Percentiles rank a stretch among this genome's conserved stretches.
Conservation (phyloP, 805 yeast species). For the Zygotorulaspora chibaensis region DNA sequence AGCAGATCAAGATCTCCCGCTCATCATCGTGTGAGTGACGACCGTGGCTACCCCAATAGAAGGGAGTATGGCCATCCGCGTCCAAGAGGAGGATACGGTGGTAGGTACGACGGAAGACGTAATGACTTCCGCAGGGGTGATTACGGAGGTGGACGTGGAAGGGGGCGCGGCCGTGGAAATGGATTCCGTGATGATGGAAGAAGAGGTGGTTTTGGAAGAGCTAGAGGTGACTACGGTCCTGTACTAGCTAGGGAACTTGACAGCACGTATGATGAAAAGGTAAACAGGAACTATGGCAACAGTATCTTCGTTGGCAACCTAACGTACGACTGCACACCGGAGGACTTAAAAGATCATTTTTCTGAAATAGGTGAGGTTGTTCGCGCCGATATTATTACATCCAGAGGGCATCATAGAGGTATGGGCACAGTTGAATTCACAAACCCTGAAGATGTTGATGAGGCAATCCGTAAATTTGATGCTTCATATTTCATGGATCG, state of each 20-base stretch:
- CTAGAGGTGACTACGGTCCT: conserved; percentile 19
- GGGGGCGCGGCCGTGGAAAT: conserved; percentile 12
- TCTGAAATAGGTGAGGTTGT: conserved; percentile 56
- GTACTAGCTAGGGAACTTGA: conserved; percentile 16
- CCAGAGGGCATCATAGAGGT: conserved; percentile 75
- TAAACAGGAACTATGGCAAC: conserved; percentile 56
- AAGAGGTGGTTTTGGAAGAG: conserved; percentile 21
- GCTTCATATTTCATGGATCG: conserved; percentile 64
- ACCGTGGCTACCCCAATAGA: conserved; percentile 19
- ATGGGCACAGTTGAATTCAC: conserved; percentile 87
- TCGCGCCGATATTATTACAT: conserved; percentile 74
- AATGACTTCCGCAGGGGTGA: conserved; percentile 34
- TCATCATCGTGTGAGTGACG: conserved; percentile 11
- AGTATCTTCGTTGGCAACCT: conserved; percentile 69
- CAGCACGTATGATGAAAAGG: conserved; percentile 35
- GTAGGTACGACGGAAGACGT: conserved; percentile 34
- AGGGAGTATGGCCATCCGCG: conserved; percentile 20
- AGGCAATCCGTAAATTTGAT: conserved; percentile 66
- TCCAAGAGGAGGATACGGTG: conserved; percentile 41
- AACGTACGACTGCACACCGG: conserved; percentile 57
- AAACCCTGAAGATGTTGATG: conserved; percentile 57
- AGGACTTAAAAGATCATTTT: conserved; percentile 56
- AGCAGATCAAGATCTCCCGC: conserved; percentile 25
- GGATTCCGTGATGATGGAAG: conserved; percentile 24
- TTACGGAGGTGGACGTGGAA: conserved; percentile 28